Conservation (phyloP, 768 basidiomycete genomes). For the Fomitopsis serialis region DNA sequence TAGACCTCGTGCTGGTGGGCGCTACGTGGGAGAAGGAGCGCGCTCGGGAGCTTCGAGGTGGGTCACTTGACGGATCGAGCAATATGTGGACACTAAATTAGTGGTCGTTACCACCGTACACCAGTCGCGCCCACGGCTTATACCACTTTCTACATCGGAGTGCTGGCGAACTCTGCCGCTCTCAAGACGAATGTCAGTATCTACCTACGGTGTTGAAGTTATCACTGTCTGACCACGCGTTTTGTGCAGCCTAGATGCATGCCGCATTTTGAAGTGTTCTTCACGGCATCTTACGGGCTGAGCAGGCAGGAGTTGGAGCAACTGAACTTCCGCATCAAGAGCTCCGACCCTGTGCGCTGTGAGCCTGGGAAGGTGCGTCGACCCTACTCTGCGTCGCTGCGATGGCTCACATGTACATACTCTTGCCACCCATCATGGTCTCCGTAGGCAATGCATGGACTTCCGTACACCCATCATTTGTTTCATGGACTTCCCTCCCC, state of each 20-base stretch:
- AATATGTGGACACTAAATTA: neutral
- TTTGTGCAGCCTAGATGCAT: conserved; percentile 31
- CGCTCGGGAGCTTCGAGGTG: conserved; percentile 72
- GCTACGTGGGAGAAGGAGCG: conserved; percentile 78
- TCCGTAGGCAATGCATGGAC: conserved; percentile 5
- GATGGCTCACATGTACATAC: too few species aligned
- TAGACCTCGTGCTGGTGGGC: conserved; percentile 76
- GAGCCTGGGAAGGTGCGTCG: conserved; percentile 16
- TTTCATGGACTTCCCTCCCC: conserved; percentile 47
- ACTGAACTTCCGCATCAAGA: conserved; percentile 62
- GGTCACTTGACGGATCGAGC: neutral
- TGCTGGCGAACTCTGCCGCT: conserved; percentile 44
- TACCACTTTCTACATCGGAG: conserved; percentile 81
- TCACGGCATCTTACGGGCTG: conserved; percentile 73
- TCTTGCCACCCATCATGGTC: too few species aligned
- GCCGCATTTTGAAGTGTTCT: conserved; percentile 70
- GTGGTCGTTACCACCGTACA: neutral
- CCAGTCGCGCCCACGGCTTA: conserved; percentile 65
- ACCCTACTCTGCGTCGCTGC: too few species aligned
- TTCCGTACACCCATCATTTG: conserved; percentile 55
- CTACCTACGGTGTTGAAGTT: neutral
- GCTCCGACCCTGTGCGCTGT: conserved; percentile 33
- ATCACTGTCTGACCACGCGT: neutral
- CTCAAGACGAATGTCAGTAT: conserved; percentile 34
- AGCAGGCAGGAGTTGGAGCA: conserved; percentile 62